phyloP scores from a whole-genome alignment of 1,284 basidiomycete genomes.

The Rhodotorula glutinis region DNA sequence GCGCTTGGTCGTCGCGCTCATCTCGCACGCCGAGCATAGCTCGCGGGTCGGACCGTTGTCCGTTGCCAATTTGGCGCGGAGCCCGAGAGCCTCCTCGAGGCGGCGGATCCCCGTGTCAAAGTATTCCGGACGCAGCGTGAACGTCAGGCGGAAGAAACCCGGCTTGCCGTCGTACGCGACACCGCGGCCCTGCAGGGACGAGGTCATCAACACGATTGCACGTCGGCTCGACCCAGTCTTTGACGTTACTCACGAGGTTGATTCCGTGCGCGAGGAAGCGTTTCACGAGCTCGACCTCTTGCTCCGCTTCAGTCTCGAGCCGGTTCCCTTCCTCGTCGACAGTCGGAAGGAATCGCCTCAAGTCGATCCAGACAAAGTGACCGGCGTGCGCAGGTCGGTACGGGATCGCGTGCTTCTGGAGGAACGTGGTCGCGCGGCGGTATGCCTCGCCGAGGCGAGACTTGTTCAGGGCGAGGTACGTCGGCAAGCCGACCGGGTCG shows the following conservation, averaged over 20 bases:
- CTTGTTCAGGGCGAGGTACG: slow-evolving; percentile 32
- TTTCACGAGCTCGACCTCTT: slow-evolving; percentile 23
- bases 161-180: slow-evolving; percentile 32
- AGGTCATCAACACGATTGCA: neutral
- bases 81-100: slow-evolving; percentile 16
- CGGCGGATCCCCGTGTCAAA: slow-evolving; percentile 13
- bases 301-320: slow-evolving; percentile 26
- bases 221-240: too few species aligned
- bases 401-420: slow-evolving; percentile 24
- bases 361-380: slow-evolving; percentile 39
- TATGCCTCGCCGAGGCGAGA: slow-evolving; percentile 26
- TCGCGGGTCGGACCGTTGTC: too few species aligned
- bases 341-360: neutral
- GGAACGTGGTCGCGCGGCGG: slow-evolving; percentile 28
- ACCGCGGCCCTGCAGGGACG: slow-evolving; percentile 24
- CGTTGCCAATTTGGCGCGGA: neutral
- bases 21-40: neutral
- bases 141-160: slow-evolving; percentile 43
- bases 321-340: neutral
- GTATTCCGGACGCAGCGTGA: slow-evolving; percentile 32
- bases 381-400: slow-evolving; percentile 34
- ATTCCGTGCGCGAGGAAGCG: slow-evolving; percentile 22
- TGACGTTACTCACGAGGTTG: slow-evolving; percentile 27
- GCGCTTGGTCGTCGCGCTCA: neutral
- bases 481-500: slow-evolving; percentile 9